phyloP scores from a whole-genome alignment of 768 basidiomycete genomes.

The Pisolithus tinctorius region DNA sequence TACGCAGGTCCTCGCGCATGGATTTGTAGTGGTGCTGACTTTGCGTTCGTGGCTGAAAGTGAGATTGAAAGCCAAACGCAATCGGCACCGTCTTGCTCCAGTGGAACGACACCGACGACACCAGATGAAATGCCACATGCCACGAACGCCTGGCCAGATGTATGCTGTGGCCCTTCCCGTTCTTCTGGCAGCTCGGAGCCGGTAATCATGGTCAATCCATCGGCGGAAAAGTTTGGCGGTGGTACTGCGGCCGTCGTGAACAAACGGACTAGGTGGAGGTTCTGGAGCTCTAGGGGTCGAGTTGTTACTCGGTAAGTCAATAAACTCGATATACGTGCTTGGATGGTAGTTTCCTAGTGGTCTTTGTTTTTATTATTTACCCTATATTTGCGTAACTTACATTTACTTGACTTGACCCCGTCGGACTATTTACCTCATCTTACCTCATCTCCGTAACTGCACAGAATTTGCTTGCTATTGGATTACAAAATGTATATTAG shows the following conservation, averaged over 20 bases:
- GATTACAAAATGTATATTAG: neutral
- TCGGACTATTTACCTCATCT: neutral
- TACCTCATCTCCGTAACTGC: neutral
- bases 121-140: no score
- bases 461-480: neutral
- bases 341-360: no score
- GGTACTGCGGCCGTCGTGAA: neutral
- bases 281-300: constrained; percentile 2
- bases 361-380: neutral
- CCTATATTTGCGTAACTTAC: neutral
- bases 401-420: no score
- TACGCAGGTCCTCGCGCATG: constrained; percentile 20
- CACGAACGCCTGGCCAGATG: no score
- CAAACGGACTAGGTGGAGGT: neutral
- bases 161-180: no score
- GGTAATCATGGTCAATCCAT: neutral
- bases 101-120: neutral
- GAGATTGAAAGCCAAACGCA: neutral
- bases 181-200: neutral
- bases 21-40: constrained; percentile 26
- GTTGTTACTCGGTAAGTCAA: neutral
- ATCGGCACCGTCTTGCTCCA: neutral
- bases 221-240: neutral
- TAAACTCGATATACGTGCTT: no score
- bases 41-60: constrained; percentile 19